phyloP scores from a whole-genome alignment of 805 yeast genomes.

The Ogataea pilisensis region DNA sequence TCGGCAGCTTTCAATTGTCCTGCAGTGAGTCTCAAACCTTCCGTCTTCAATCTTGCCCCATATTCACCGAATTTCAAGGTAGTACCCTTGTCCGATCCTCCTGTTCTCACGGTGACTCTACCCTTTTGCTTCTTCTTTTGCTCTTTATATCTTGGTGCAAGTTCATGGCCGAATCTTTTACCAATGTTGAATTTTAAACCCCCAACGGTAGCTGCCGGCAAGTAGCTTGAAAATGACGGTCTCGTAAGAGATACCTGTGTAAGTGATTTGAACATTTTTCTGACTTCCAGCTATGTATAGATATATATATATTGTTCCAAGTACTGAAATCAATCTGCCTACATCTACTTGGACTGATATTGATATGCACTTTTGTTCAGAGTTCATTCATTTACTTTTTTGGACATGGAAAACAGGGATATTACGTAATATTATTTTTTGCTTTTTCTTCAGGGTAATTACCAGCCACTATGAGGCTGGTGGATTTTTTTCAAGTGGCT shows the following conservation, averaged over 20 bases:
- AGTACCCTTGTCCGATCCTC: conserved; percentile 90
- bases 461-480: no score
- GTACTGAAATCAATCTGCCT: no score
- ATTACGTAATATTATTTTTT: no score
- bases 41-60: conserved; percentile 85
- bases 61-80: conserved; percentile 74
- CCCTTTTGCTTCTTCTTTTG: conserved; percentile 86
- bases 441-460: no score
- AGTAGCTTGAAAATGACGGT: background rate
- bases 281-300: no score
- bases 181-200: conserved; percentile 14
- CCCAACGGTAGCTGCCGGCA: conserved; percentile 1
- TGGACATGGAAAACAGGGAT: no score
- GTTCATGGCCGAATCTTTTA: conserved; percentile 58
- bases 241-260: background rate
- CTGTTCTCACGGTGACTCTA: conserved; percentile 88
- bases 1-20: conserved; percentile 90
- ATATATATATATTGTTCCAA: no score
- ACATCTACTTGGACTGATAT: no score
- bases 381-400: no score
- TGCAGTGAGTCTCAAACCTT: conserved; percentile 82
- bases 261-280: conserved; percentile 22
- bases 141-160: conserved; percentile 68
- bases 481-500: background rate
- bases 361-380: no score